Evolutionary conservation across 768 basidiomycete species (phyloP).

Genomic region (Dacryopinax spathularia): DNA sequence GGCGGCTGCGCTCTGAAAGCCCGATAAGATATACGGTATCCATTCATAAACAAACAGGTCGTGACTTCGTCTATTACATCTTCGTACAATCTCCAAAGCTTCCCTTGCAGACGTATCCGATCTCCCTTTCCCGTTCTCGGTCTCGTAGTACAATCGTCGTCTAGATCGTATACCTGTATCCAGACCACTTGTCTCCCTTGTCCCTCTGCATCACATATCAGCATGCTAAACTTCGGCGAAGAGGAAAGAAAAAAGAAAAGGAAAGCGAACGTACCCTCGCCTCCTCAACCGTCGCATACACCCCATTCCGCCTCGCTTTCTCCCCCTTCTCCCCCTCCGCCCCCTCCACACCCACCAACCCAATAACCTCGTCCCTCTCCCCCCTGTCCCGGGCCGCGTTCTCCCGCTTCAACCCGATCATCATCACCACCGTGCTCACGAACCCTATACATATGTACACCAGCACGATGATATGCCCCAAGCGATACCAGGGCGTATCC

Average conservation of each 20-base stretch:
- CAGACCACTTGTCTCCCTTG: slow-evolving; percentile 64
- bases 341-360: slow-evolving; percentile 30
- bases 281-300: slow-evolving; percentile 40
- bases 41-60: no score
- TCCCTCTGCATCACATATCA: slow-evolving; percentile 28
- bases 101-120: no score
- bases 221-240: neutral
- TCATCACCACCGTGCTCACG: slow-evolving; percentile 31
- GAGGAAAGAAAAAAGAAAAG: neutral
- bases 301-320: slow-evolving; percentile 30
- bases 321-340: slow-evolving; percentile 23
- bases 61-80: no score
- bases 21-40: no score
- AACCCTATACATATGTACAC: slow-evolving; percentile 58
- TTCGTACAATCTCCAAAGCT: no score
- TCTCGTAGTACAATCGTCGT: no score
- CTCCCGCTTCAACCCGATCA: slow-evolving; percentile 38
- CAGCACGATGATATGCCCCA: slow-evolving; percentile 53
- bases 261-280: slow-evolving; percentile 31
- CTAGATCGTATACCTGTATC: slow-evolving; percentile 54
- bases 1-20: no score
- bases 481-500: slow-evolving; percentile 54
- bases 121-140: no score
- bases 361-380: slow-evolving; percentile 54
- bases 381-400: slow-evolving; percentile 54